phyloP scores from a whole-genome alignment of 148 eudicot species.

The Spergularia marina region DNA sequence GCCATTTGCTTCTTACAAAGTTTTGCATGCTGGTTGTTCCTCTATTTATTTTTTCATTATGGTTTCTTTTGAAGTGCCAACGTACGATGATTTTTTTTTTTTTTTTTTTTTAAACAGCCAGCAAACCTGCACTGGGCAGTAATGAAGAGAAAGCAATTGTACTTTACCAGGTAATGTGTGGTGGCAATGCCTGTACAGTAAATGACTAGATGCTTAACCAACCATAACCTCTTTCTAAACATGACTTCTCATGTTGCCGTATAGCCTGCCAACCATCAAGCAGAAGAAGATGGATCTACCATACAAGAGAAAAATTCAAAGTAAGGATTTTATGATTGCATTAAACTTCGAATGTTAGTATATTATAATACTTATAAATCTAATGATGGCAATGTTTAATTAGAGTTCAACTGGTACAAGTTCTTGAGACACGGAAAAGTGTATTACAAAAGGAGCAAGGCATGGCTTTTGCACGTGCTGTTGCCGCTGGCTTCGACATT shows the following conservation, averaged over 20 bases:
- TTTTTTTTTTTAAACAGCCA: slow-evolving; percentile 39
- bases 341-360: background rate
- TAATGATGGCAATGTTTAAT: slow-evolving; percentile 27
- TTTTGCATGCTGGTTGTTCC: background rate
- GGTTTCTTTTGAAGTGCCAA: background rate
- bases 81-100: background rate
- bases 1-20: slow-evolving; percentile 1
- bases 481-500: slow-evolving; percentile 85
- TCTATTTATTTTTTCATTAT: background rate
- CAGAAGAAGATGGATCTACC: slow-evolving; percentile 53
- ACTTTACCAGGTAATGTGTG: slow-evolving; percentile 69
- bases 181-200: background rate
- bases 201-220: slow-evolving; percentile 15
- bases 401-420: slow-evolving; percentile 81
- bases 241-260: slow-evolving; percentile 20
- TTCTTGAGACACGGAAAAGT: slow-evolving; percentile 80
- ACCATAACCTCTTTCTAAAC: slow-evolving; percentile 2
- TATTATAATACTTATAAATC: slow-evolving; percentile 9
- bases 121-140: slow-evolving; percentile 34
- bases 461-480: slow-evolving; percentile 99
- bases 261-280: slow-evolving; percentile 56
- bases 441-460: slow-evolving; percentile 94
- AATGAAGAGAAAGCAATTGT: slow-evolving; percentile 87
- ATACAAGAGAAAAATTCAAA: slow-evolving; percentile 61
- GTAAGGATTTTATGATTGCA: slow-evolving; percentile 37